Conservation (phyloP, 2,329 filamentous ascomycete species). For the Fonsecaea multimorphosa region DNA sequence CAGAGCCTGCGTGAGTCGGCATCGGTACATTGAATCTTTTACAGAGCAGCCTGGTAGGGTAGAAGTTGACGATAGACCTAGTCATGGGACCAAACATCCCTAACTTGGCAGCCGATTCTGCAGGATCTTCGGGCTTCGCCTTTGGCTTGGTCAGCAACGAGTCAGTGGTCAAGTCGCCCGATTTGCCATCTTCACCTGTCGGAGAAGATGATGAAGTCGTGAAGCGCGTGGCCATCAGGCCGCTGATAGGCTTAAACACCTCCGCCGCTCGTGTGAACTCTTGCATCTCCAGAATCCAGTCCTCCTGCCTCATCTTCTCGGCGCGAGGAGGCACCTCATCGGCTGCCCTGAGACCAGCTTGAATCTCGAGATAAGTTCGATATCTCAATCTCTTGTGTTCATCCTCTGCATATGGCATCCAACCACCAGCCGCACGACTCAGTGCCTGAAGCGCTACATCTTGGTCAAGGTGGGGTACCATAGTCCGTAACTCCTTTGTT, state of each 20-base stretch:
- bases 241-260: conserved; percentile 90
- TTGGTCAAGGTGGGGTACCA: conserved; percentile 66
- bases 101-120: conserved; percentile 82
- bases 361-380: conserved; percentile 77
- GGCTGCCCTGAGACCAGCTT: conserved; percentile 62
- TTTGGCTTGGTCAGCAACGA: conserved; percentile 56
- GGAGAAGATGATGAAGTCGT: conserved; percentile 68
- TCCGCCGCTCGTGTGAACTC: conserved; percentile 77
- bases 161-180: conserved; percentile 24
- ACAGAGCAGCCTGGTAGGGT: conserved; percentile 83
- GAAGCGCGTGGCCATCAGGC: conserved; percentile 91
- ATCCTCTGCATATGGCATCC: conserved; percentile 85
- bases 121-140: conserved; percentile 70
- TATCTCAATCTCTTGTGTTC: conserved; percentile 81
- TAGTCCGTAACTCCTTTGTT: conserved; percentile 54
- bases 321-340: conserved; percentile 64
- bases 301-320: conserved; percentile 63
- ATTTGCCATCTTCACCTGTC: conserved; percentile 41
- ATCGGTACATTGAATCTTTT: conserved; percentile 89
- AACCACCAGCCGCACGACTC: conserved; percentile 67
- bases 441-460: conserved; percentile 72
- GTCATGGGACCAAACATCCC: conserved; percentile 95
- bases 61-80: conserved; percentile 72
- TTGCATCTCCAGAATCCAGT: conserved; percentile 78
- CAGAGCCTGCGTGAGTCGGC: conserved; percentile 55